A percentile compares a stretch with the other conserved stretches of the same genome.
Evolutionary conservation across 2,329 filamentous ascomycete species (phyloP).

Genomic region (Hymenoscyphus scutula): DNA sequence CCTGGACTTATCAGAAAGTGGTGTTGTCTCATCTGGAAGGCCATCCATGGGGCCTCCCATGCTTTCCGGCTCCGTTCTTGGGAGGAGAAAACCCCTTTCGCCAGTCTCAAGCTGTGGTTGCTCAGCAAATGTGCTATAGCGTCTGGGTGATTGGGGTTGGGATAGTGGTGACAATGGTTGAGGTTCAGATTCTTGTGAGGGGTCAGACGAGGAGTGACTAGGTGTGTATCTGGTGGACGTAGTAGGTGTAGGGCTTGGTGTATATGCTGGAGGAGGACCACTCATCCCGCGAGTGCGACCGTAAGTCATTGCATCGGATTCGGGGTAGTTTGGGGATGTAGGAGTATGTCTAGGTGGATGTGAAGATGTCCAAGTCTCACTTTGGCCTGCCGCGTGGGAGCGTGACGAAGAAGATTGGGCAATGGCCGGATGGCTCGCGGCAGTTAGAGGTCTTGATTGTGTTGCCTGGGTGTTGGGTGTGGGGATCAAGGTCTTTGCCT

Average conservation of each 20-base stretch:
- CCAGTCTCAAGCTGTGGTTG: conserved; percentile 26
- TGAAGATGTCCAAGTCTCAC: conserved; percentile 12
- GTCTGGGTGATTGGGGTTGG: conserved; percentile 11
- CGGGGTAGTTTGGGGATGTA: conserved; percentile 18
- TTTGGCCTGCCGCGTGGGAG: conserved; percentile 23
- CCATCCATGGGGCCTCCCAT: conserved; percentile 29
- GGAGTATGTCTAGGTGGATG: conserved; percentile 18
- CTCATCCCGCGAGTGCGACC: conserved; percentile 20
- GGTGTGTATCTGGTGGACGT: conserved; percentile 11
- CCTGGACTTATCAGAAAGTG: conserved; percentile 20
- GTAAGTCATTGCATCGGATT: conserved; percentile 16
- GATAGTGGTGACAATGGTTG: neutral
- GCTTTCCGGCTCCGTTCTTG: conserved; percentile 27
- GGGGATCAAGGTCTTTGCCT: conserved; percentile 29
- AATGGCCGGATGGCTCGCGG: conserved; percentile 20
- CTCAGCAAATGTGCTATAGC: conserved; percentile 31
- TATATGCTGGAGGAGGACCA: conserved; percentile 33
- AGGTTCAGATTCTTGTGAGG: conserved; percentile 3
- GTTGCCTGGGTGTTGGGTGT: conserved; percentile 18
- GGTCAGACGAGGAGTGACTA: conserved; percentile 5
- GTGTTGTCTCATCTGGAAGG: conserved; percentile 25
- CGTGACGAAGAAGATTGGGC: conserved; percentile 21
- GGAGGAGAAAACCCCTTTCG: conserved; percentile 10
- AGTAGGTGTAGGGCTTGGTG: conserved; percentile 21
- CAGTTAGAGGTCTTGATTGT: conserved; percentile 20